Conservation (phyloP, 164 flowering plant species). For the Tinospora cordifolia region DNA sequence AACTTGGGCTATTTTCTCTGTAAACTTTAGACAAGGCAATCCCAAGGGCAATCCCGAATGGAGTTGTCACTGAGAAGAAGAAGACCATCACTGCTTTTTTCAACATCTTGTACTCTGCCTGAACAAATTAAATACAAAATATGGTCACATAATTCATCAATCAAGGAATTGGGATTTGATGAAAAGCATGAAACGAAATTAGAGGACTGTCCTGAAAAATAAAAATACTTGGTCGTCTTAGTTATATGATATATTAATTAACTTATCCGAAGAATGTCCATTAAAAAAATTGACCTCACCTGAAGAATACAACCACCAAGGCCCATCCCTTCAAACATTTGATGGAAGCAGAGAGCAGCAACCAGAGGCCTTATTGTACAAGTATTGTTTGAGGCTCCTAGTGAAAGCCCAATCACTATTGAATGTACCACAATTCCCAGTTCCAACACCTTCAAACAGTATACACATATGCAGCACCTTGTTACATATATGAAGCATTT, state of each 20-base stretch:
- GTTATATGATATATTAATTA: not conserved
- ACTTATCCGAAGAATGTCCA: too few relatives aligned
- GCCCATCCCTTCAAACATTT: slow-evolving; percentile 37
- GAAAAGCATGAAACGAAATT: not conserved
- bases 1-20: slow-evolving; percentile 32
- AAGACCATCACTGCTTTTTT: slow-evolving; percentile 42
- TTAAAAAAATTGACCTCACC: too few relatives aligned
- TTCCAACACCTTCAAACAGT: slow-evolving; percentile 16
- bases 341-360: slow-evolving; percentile 35
- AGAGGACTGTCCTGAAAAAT: not conserved
- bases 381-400: slow-evolving; percentile 25
- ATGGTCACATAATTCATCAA: too few relatives aligned
- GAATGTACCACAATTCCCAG: slow-evolving; percentile 33
- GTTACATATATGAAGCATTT: too few relatives aligned
- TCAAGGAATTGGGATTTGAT: too few relatives aligned
- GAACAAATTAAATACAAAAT: not conserved
- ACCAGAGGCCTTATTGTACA: slow-evolving; percentile 32
- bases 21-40: slow-evolving; percentile 38
- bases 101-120: slow-evolving; percentile 35
- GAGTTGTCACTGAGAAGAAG: slow-evolving; percentile 50
- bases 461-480: not conserved
- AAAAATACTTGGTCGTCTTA: not conserved
- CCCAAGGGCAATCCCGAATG: slow-evolving; percentile 43
- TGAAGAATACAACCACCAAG: slow-evolving; percentile 34
- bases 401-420: slow-evolving; percentile 28